Base-by-base conservation (phyloP, 768 basidiomycete species). In the Panaeolus cyanescens region DNA sequence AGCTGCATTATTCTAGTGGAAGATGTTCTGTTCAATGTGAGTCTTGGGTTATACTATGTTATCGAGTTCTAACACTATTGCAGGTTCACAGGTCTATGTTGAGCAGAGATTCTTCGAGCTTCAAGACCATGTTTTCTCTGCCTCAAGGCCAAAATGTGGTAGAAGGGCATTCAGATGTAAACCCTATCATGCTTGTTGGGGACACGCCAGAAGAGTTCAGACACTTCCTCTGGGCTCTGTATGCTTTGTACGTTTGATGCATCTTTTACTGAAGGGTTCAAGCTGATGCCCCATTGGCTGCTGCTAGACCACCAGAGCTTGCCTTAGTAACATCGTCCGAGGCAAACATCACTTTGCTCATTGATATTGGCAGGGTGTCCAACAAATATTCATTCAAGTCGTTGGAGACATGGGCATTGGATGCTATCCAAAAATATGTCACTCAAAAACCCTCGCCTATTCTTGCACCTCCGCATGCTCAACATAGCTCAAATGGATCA, bases 381-480 rank as follows among this genome's bases (percentile, higher is more conserved):
- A 86, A 85, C 76, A 92, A 91, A 74, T 92, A 92, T 66, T 80
- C 84, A 22, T 91, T 91, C 82, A 89, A 85, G 70, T 83, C 85
- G 8, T 71, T 89, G 32, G 91, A 92, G 70, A 86, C 84, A 1
- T 92, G 90, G 90, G 83, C 88, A 1, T 78, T 92, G 19, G 87
- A 90, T 62, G 85, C 82, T n/a, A 86, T 92, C 53, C 86, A 88
- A 62, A 84, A 86, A 67, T 87, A 83, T 61, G 83, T 90, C 22
- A 85, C 85, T 62, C 81, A 79, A 55, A 84, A 83, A 66, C 74
- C 74, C 8, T 84, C 83, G 1, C 83, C 85, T 2, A 74, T 86
- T 63, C 73, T 85, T 53, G 62, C 58, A 32, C 59, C 63, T 20
- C 64, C 68, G 31, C 63, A 45, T 55, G 30, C 39, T 57, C 59